Evolutionary conservation across 2,329 filamentous ascomycete genomes (phyloP).

Genomic region (Bisporella sp.): DNA sequence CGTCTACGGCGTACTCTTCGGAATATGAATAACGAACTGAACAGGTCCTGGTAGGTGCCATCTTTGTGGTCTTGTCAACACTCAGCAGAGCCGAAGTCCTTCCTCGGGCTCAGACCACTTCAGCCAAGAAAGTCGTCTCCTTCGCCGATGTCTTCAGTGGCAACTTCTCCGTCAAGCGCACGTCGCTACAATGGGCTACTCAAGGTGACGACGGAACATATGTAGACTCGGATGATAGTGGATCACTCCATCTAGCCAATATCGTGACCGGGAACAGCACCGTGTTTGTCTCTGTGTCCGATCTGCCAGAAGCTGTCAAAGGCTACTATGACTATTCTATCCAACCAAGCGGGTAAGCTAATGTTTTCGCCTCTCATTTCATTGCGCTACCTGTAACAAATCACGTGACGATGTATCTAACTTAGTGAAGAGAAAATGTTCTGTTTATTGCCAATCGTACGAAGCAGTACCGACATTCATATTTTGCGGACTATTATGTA

Average conservation of each 20-base stretch:
- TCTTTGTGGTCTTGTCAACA: too few species aligned
- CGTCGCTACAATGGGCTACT: constrained; percentile 41
- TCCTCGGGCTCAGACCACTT: too few species aligned
- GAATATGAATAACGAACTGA: too few species aligned
- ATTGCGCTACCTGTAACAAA: not conserved
- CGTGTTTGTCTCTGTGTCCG: constrained; percentile 50
- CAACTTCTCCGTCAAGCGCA: constrained; percentile 14
- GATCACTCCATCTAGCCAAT: constrained; percentile 53
- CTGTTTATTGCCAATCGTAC: constrained; percentile 59
- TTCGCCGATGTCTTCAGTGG: constrained; percentile 19
- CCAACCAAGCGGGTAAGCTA: constrained; percentile 41
- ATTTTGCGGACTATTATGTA: constrained; percentile 60
- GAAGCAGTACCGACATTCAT: constrained; percentile 62
- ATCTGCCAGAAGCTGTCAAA: constrained; percentile 38
- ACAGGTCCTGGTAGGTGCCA: too few species aligned
- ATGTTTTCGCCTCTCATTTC: too few species aligned
- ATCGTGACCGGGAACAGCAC: constrained; percentile 49
- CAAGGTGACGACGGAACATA: constrained; percentile 55
- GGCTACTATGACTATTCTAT: constrained; percentile 54
- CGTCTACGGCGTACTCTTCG: too few species aligned
- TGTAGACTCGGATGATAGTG: constrained; percentile 43
- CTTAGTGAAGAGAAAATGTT: constrained; percentile 35
- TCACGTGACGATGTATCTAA: not conserved
- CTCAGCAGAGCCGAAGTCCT: too few species aligned
- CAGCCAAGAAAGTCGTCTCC: constrained; percentile 16